phyloP scores from a whole-genome alignment of 2,329 filamentous ascomycete species.

The Pseudogymnoascus sp. region DNA sequence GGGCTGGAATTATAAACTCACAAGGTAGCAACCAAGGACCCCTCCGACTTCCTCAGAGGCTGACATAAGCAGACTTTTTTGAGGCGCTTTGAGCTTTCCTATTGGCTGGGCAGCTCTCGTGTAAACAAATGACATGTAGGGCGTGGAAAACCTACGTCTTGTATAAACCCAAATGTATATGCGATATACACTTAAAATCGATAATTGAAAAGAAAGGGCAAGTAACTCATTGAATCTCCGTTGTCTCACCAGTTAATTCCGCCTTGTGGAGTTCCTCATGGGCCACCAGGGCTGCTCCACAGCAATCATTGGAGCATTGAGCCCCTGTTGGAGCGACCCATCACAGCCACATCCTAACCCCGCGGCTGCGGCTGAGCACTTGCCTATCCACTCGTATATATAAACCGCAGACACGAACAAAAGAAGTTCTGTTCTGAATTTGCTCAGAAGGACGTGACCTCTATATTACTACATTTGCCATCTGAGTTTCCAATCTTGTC shows the following conservation, averaged over 20 bases:
- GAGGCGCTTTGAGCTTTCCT: background rate
- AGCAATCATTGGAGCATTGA: background rate
- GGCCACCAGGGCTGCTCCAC: background rate
- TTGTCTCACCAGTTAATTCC: background rate
- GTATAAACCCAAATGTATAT: background rate
- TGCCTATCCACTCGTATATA: background rate
- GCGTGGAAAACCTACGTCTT: background rate
- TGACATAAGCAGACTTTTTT: background rate
- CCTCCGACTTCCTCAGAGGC: background rate
- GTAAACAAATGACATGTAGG: constrained; percentile 7
- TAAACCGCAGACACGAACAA: background rate
- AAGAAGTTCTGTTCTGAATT: background rate
- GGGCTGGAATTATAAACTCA: background rate
- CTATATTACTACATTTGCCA: background rate
- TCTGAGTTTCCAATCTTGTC: background rate
- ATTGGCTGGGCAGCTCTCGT: background rate
- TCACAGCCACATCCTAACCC: constrained; percentile 8
- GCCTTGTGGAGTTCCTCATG: constrained; percentile 7
- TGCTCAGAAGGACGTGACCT: background rate
- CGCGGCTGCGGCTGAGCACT: constrained; percentile 8
- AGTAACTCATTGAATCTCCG: background rate
- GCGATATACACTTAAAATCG: background rate
- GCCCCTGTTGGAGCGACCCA: constrained; percentile 1
- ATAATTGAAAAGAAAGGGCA: background rate
- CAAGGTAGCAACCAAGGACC: background rate